These are phyloP conservation scores for Gautieria morchelliformis DNA, from an alignment of 768 basidiomycete genomes.

Conservation along the genomic window DNA sequence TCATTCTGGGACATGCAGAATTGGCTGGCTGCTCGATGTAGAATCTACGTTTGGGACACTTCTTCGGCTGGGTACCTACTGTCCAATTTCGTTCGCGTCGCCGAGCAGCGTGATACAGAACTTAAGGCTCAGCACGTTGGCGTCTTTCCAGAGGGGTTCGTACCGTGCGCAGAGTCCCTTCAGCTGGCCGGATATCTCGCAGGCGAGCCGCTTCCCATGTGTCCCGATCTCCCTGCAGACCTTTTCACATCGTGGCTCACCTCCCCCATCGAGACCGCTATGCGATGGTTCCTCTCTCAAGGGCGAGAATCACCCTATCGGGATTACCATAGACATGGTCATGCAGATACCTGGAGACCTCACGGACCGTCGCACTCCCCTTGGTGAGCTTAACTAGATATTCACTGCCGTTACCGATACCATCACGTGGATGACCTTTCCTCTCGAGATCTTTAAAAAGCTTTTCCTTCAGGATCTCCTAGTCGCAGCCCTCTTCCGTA, in stretches of 20 bases:
- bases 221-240: conserved; percentile 94
- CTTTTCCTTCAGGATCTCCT: conserved; percentile 92
- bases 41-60: conserved; percentile 99
- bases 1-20: conserved; percentile 87
- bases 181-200: conserved; percentile 93
- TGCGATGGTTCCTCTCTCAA: conserved; percentile 85
- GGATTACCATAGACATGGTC: conserved; percentile 80
- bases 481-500: conserved; percentile 92
- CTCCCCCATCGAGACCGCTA: conserved; percentile 94
- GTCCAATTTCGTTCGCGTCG: conserved; percentile 77
- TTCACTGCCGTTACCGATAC: conserved; percentile 99
- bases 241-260: conserved; percentile 97
- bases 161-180: conserved; percentile 77
- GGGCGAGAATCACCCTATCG: conserved; percentile 76
- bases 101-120: conserved; percentile 66
- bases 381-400: conserved; percentile 99
- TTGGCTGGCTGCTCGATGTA: conserved; percentile 89
- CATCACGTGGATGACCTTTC: conserved; percentile 97
- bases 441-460: conserved; percentile 85
- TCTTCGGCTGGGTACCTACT: conserved; percentile 94
- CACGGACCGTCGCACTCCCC: conserved; percentile 89
- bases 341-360: conserved; percentile 94
- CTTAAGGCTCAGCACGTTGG: conserved; percentile 38
- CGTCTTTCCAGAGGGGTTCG: conserved; percentile 44
- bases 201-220: conserved; percentile 86